Evolutionary conservation across 2,329 filamentous ascomycete genomes (phyloP), one percentile per base, ranked within the genome.

Genomic region (Phialophora expanda): DNA sequence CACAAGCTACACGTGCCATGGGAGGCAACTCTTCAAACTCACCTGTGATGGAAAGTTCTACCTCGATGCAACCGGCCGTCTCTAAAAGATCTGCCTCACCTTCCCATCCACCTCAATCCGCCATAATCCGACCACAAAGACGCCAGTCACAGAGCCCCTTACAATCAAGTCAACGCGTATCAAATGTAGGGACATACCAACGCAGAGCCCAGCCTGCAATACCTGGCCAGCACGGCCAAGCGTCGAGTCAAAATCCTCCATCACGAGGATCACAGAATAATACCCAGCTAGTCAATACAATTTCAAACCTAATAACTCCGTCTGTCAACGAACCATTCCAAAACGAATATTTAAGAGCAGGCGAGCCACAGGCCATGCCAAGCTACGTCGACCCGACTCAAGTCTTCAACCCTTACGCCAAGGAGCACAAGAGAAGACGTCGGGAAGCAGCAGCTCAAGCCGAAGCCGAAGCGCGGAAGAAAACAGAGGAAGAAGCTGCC

Each of bases 391-490:
- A 85, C 72, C 84, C 84, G 2, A 83, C 77, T 54, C 81, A 83
- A 55, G 81, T 85, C 2, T 86, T 85, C 66, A 82, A 86, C 65
- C 82, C 82, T 2, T 84, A 81, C 74, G 80, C 80, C 2, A 80
- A 83, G 65, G 79, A 82, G 57, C 78, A 82, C 66, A 75, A 81
- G 44, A 78, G 80, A 70, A 73, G 73, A 17, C 73, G 73, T n/a
- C 73, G 75, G 51, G 76, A 76, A 67, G 77, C 72, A 22, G 77
- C 72, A 24, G 68, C 73, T 1, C 74, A 76, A 30, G 76, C 75
- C n/a, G 77, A 78, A 62, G 74, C 76, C 54, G 74, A 78, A 28
- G 70, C 57, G 7, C 56, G 64, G 50, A 50, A 51, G 11, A 58
- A 63, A 56, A 60, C 56, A 26, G 68, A 64, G 26, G 64, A 69